Percentiles rank a stretch among this genome's conserved stretches.
These are phyloP conservation scores for Hysterangium stoloniferum DNA, from an alignment of 768 basidiomycete species.

Conservation along the genomic window DNA sequence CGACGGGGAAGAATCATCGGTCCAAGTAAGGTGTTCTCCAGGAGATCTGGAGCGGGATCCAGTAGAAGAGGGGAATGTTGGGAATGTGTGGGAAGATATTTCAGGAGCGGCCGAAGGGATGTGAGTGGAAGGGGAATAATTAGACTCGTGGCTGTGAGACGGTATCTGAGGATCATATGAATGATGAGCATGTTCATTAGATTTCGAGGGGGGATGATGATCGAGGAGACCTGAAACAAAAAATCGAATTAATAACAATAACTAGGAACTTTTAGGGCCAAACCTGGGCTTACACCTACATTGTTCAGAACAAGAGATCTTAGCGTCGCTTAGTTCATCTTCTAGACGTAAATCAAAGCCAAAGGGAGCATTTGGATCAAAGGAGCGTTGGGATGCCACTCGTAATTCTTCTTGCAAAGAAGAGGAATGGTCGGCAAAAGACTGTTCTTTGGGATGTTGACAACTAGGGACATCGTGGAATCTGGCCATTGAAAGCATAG, in stretches of 20 bases:
- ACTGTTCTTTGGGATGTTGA: neutral
- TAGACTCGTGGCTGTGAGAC: neutral
- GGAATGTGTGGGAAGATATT: neutral
- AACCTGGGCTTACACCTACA: no score
- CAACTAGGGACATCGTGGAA: neutral
- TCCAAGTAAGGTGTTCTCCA: slow-evolving; percentile 4
- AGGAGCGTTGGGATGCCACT: slow-evolving; percentile 1
- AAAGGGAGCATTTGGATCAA: neutral
- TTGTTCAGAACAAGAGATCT: neutral
- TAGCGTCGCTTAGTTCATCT: neutral
- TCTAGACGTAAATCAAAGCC: slow-evolving; percentile 7
- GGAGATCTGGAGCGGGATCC: neutral
- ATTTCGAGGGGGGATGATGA: neutral
- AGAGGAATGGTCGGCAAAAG: neutral
- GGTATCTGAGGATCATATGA: neutral
- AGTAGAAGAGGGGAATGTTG: neutral
- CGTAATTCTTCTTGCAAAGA: neutral
- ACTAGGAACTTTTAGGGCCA: neutral
- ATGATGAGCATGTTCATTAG: neutral
- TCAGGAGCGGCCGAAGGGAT: neutral
- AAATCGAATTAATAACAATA: neutral
- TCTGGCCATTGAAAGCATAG: slow-evolving; percentile 3
- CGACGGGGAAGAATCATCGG: slow-evolving; percentile 3
- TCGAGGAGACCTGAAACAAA: neutral
- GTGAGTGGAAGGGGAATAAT: neutral